Percentiles rank a stretch among this genome's conserved stretches.
phyloP scores from a whole-genome alignment of 2,329 filamentous ascomycete genomes.

The Neonectria magnoliae region DNA sequence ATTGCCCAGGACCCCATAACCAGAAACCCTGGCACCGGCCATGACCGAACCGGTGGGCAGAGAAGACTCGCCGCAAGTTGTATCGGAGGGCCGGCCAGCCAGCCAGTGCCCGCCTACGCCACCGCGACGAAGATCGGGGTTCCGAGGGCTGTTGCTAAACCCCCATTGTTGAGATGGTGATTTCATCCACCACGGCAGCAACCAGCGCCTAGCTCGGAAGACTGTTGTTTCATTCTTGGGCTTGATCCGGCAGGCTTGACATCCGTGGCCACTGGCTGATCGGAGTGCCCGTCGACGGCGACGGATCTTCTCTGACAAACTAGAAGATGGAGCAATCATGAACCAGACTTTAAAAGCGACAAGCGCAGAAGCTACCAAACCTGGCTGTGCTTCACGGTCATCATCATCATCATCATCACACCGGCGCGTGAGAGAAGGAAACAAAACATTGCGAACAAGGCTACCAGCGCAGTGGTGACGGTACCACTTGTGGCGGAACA shows the following conservation, averaged over 20 bases:
- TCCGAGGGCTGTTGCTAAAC: constrained; percentile 31
- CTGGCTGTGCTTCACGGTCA: constrained; percentile 8
- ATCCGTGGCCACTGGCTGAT: neutral
- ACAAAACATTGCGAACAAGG: neutral
- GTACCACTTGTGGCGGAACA: constrained; percentile 25
- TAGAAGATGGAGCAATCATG: neutral
- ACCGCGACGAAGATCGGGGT: constrained; percentile 36
- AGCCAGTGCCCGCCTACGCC: constrained; percentile 20
- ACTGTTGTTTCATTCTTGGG: constrained; percentile 1
- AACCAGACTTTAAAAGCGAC: neutral
- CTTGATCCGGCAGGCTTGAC: neutral
- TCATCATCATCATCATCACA: constrained; percentile 16
- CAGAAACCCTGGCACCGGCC: constrained; percentile 10
- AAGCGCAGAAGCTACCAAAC: neutral
- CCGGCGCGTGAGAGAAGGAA: neutral
- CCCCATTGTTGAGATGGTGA: constrained; percentile 37
- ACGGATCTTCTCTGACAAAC: neutral
- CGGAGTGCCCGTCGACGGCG: neutral
- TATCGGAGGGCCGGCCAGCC: constrained; percentile 25
- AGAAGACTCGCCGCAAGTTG: constrained; percentile 21
- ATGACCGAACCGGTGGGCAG: constrained; percentile 25
- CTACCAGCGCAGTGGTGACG: neutral
- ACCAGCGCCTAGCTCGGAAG: neutral
- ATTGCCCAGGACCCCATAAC: neutral
- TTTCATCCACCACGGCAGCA: constrained; percentile 22